Conservation (phyloP, 2,329 filamentous ascomycete genomes). For the Tolypocladium guangdongense region DNA sequence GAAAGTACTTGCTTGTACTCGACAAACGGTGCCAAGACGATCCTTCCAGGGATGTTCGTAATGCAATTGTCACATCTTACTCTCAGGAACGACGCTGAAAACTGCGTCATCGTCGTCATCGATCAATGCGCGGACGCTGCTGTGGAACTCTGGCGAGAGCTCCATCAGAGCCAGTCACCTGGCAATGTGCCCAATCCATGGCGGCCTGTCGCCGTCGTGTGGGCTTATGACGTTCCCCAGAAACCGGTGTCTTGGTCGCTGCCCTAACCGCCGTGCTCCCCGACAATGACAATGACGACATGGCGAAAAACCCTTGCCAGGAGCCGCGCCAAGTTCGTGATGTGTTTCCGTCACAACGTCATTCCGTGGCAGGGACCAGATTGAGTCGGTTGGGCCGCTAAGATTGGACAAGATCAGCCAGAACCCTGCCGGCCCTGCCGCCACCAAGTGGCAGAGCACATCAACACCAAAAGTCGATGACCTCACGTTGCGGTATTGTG, state of each 20-base stretch:
- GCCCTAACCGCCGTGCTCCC: not conserved
- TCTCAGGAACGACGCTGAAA: not conserved
- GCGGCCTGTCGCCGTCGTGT: no score
- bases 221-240: not conserved
- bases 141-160: not conserved
- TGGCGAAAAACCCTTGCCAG: not conserved
- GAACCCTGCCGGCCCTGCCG: not conserved
- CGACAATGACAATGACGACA: constrained; percentile 1
- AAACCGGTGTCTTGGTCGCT: not conserved
- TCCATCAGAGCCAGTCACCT: not conserved
- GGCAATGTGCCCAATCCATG: no score
- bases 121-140: not conserved
- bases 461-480: not conserved
- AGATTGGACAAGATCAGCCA: not conserved
- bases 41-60: not conserved
- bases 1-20: not conserved
- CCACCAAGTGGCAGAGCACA: not conserved
- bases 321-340: not conserved
- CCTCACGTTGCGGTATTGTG: not conserved
- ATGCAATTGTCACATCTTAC: not conserved
- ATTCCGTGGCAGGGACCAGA: not conserved
- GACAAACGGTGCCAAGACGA: not conserved
- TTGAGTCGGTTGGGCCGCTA: not conserved
- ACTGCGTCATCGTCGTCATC: not conserved
- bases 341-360: not conserved